Evolutionary conservation across 2,329 filamentous ascomycete genomes (phyloP).

Genomic region (Diaporthe citrichinensis): DNA sequence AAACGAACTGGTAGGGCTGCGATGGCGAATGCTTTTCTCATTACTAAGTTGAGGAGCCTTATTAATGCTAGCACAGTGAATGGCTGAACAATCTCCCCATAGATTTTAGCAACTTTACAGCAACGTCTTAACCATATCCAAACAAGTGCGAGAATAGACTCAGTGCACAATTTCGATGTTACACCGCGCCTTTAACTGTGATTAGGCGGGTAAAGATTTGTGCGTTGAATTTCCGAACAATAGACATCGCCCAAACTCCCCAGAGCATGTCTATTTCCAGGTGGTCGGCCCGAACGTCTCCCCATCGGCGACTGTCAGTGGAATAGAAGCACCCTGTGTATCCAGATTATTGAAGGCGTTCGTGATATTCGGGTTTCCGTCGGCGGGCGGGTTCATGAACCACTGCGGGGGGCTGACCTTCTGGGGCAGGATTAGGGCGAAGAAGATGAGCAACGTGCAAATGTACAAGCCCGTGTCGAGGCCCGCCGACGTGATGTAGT

Average conservation of each 20-base stretch:
- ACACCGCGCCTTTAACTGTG: neutral
- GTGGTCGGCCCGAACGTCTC: constrained; percentile 57
- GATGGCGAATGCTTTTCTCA: neutral
- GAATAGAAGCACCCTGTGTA: constrained; percentile 27
- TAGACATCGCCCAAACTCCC: neutral
- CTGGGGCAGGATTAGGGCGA: constrained; percentile 36
- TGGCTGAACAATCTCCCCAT: neutral
- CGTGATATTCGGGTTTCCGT: constrained; percentile 55
- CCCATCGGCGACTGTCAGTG: constrained; percentile 49
- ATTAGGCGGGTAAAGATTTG: neutral
- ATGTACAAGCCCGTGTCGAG: constrained; percentile 66
- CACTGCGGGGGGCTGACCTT: constrained; percentile 41
- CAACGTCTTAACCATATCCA: neutral
- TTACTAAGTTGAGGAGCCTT: too few relatives aligned
- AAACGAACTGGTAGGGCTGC: neutral
- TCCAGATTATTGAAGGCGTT: constrained; percentile 39
- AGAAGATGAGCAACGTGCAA: constrained; percentile 64
- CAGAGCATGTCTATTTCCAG: constrained; percentile 43
- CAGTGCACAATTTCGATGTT: neutral
- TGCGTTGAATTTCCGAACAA: neutral
- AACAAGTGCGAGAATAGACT: neutral
- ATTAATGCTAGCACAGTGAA: too few relatives aligned
- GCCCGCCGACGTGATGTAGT: constrained; percentile 68
- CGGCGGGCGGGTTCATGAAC: constrained; percentile 48
- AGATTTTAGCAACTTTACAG: neutral